phyloP scores from a whole-genome alignment of 2,329 filamentous ascomycete species.

The Talaromyces sp. region DNA sequence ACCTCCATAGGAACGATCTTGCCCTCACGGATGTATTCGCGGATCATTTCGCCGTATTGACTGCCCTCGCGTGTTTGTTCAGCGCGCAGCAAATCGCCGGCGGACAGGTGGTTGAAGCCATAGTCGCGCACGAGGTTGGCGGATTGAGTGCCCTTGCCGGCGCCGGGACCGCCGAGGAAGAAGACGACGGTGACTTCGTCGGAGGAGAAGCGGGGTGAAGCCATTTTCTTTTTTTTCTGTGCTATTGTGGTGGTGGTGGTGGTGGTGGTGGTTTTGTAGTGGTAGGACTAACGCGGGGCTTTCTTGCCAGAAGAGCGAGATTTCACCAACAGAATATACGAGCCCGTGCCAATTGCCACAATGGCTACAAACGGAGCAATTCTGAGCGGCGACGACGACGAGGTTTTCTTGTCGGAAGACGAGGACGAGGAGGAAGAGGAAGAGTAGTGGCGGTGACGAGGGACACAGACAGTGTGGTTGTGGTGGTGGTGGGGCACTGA shows the following conservation, averaged over 20 bases:
- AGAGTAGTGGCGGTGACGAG: constrained; percentile 8
- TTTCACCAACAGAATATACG: constrained; percentile 49
- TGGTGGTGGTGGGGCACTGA: constrained; percentile 3
- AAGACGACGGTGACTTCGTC: constrained; percentile 88
- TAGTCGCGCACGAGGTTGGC: constrained; percentile 80
- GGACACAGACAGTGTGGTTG: not conserved
- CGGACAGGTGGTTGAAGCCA: constrained; percentile 87
- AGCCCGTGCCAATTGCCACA: constrained; percentile 43
- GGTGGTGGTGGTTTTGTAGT: not conserved
- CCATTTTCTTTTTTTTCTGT: constrained; percentile 43
- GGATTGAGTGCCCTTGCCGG: constrained; percentile 96
- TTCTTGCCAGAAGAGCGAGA: constrained; percentile 31
- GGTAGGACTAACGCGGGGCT: constrained; percentile 2
- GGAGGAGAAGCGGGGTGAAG: constrained; percentile 67
- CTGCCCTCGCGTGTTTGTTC: constrained; percentile 84
- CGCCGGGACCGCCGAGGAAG: constrained; percentile 90
- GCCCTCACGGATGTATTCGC: constrained; percentile 87
- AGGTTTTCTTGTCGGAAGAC: constrained; percentile 21
- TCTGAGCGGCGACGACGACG: constrained; percentile 30
- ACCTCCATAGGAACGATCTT: constrained; percentile 99
- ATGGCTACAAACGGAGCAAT: constrained; percentile 41
- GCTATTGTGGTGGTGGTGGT: constrained; percentile 21
- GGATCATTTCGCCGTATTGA: constrained; percentile 89
- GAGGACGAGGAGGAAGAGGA: constrained; percentile 7
- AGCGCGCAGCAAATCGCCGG: constrained; percentile 86